A percentile compares a stretch with the other conserved stretches of the same genome.
These are phyloP conservation scores for Candida pseudofarinosa DNA, from an alignment of 805 yeast species.

Conservation along the genomic window DNA sequence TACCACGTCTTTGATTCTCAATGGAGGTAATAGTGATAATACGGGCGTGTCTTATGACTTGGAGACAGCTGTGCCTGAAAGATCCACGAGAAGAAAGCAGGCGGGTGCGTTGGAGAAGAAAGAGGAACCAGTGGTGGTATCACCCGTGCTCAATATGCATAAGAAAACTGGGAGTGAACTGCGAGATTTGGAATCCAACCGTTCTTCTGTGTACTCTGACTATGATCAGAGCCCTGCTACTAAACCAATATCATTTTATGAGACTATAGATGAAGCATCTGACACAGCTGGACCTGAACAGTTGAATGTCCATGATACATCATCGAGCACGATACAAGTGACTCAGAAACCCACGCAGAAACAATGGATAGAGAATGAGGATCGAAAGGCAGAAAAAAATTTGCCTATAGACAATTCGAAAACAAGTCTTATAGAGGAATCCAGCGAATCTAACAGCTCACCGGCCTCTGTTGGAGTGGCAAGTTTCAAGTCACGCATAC, in stretches of 20 bases:
- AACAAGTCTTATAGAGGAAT: background rate
- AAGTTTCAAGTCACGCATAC: slow-evolving; percentile 27
- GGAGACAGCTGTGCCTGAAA: slow-evolving; percentile 18
- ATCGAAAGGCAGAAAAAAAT: background rate
- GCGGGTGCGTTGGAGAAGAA: background rate
- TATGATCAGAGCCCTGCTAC: slow-evolving; percentile 3
- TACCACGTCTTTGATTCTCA: background rate
- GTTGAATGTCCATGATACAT: background rate
- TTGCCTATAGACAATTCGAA: background rate
- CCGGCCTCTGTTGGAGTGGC: slow-evolving; percentile 7
- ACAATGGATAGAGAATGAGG: background rate
- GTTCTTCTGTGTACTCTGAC: slow-evolving; percentile 18
- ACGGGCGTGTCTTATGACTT: background rate
- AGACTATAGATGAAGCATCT: background rate
- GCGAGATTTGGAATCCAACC: slow-evolving; percentile 7
- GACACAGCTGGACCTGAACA: background rate
- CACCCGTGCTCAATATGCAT: background rate
- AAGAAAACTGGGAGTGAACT: background rate
- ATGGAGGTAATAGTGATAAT: background rate
- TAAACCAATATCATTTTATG: background rate
- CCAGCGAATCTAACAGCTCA: background rate
- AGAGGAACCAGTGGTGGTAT: background rate
- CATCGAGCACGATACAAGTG: background rate
- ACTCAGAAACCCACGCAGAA: background rate
- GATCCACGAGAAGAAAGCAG: slow-evolving; percentile 20